These are phyloP conservation scores for Fusarium keratoplasticum DNA, from an alignment of 2,329 filamentous ascomycete species.

Conservation along the genomic window DNA sequence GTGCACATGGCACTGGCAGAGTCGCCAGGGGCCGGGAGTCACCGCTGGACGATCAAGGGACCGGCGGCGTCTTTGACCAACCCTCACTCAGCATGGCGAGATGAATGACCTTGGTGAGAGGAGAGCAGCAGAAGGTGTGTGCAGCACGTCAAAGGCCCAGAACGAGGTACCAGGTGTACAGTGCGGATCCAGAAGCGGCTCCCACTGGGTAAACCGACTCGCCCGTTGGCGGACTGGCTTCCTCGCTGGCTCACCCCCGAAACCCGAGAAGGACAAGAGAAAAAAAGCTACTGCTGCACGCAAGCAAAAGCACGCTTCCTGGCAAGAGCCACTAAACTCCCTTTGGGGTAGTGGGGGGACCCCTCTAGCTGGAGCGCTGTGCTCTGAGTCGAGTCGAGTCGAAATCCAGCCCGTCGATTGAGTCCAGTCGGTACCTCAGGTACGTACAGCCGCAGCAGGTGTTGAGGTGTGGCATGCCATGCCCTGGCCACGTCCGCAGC, in stretches of 20 bases:
- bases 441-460: slow-evolving; percentile 44
- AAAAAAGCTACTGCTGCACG: not conserved
- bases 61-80: not conserved
- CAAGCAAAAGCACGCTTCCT: slow-evolving; percentile 9
- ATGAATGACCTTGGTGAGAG: not conserved
- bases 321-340: not conserved
- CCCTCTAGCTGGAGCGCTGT: slow-evolving; percentile 4
- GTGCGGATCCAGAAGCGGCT: slow-evolving; percentile 13
- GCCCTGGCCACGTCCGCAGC: slow-evolving; percentile 20
- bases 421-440: slow-evolving; percentile 38
- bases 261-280: not conserved
- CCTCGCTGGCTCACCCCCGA: not conserved
- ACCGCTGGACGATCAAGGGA: not conserved
- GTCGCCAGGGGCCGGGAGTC: slow-evolving; percentile 11
- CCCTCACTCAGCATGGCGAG: not conserved
- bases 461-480: slow-evolving; percentile 14
- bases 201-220: slow-evolving; percentile 23
- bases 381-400: not conserved
- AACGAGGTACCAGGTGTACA: slow-evolving; percentile 3
- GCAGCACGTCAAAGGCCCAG: not conserved
- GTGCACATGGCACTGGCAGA: slow-evolving; percentile 16
- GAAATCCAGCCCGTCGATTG: not conserved
- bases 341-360: slow-evolving; percentile 5
- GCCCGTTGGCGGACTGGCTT: slow-evolving; percentile 1
- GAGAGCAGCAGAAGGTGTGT: not conserved